Base-by-base conservation (phyloP, 2,329 filamentous ascomycete species). In the Thyridium curvatum region DNA sequence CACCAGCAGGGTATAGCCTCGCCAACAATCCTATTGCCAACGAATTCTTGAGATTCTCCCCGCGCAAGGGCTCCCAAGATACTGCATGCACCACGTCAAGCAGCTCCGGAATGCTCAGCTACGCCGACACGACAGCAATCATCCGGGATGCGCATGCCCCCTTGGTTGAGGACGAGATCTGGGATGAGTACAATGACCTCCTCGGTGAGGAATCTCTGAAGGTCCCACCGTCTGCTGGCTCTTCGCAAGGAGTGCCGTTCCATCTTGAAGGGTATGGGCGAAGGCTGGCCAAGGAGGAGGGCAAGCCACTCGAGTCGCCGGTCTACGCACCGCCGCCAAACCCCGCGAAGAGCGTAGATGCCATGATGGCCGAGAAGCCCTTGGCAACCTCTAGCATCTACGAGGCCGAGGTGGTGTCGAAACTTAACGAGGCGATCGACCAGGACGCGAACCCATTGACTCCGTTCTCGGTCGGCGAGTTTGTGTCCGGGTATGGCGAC, bases 101-200 rank as follows among this genome's bases (percentile, higher is more conserved):
- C 52, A 86, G 77, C 50, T 87, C 84, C 3, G 79, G 77, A 1
- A 60, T 73, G 12, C 65, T 72, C 37, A 79, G 74, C 40, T 79
- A 74, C 46, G 70, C 72, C 12, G 74, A 74, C 6, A 77, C 81
- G 4, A 85, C 80, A 13, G 82, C 85, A 7, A 63, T 87, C 3
- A 67, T 85, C 16, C 84, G 84, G 1, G 64, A 68, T 3, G 69
- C 77, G 2, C 69, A 68, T 33, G 77, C 79, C 4, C 81, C 78
- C 0, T 71, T 82, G 4, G 78, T 68, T 1, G 86, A 94, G 47
- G 91, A 96, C 51, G 91, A 96, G 54, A 75, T 95, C 2, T 97
- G 91, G 91, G 82, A 90, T 37, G 91, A 94, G 60, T 96, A 94
- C 54, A 82, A 97, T 48, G 91, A 96, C 51, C 66, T 96, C 12